Evolutionary conservation across 2,329 filamentous ascomycete genomes (phyloP), one percentile per base, ranked within the genome.

Genomic region (Penicillium sp.): DNA sequence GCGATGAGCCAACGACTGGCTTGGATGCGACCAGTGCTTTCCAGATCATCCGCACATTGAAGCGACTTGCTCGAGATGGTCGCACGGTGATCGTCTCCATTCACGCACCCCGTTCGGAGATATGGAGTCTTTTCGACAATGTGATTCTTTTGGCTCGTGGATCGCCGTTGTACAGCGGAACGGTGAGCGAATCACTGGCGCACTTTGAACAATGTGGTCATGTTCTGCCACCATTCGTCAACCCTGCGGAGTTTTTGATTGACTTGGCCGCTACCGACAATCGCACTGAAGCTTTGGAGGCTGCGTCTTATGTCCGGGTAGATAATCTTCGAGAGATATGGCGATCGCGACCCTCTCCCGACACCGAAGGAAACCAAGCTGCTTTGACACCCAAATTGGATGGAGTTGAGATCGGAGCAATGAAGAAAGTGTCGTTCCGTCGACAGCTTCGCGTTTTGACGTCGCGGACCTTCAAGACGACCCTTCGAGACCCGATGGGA

Each of bases 11-110:
- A 0, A 92, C 89, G 0, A 91, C 88, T 13, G 71, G 72, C 1
- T 76, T 92, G 7, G 88, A 92, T 70, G 87, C 88, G 0, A 89
- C 87, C 1, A 90, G 85, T 63, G 88, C 88, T 0, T 89, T 84
- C 60, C 87, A 90, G 58, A 79, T 92, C 0, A 78, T 91, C 0
- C 77, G 83, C 28, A 90, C 87, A 0, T 70, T 91, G 8, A 89
- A 90, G 63, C 76, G 73, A 7, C 75, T 92, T 2, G 85, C 87
- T 0, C 76, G 76, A 31, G 86, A 86, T 64, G 87, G 87, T 0
- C 76, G 87, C 22, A 91, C 87, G 0, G 78, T 91, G 48, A 81
- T 91, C 13, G 85, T 85, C 0, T 90, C 87, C 0, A 88, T 92
- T 31, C 88, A 92, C 65, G 86, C 90, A 56, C 88, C 88, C 18